These are phyloP conservation scores for Leishmania martiniquensis DNA, from an alignment of 208 protist genomes.

Conservation along the genomic window DNA sequence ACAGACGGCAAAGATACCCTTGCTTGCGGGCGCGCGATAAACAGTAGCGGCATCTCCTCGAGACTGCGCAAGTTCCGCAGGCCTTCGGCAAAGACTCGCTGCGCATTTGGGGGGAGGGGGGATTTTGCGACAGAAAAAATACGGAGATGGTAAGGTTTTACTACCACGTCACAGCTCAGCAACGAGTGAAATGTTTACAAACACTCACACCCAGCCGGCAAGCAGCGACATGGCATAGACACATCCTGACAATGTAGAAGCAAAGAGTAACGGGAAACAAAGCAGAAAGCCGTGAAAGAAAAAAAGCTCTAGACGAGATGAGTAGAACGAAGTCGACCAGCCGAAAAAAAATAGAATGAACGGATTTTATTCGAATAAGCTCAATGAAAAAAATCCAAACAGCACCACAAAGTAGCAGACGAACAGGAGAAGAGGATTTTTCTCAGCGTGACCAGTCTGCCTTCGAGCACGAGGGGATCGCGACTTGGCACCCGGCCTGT, in stretches of 20 bases:
- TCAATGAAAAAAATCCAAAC: not conserved
- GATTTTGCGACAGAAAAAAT: not conserved
- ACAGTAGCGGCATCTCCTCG: not conserved
- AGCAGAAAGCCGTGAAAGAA: not conserved
- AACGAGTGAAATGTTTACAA: not conserved
- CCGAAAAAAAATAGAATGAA: not conserved
- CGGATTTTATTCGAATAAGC: not conserved
- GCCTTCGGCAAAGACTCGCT: not conserved
- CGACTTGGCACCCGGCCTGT: not conserved
- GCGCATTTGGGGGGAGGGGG: not conserved
- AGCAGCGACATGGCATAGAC: not conserved
- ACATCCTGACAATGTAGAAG: not conserved
- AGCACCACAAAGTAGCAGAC: not conserved
- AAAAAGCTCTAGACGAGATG: not conserved
- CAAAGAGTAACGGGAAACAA: not conserved
- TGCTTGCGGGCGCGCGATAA: not conserved
- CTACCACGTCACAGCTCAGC: not conserved
- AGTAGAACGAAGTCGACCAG: not conserved
- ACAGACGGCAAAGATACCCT: not conserved
- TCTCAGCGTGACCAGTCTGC: not conserved
- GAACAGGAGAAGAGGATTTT: not conserved
- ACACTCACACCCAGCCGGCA: not conserved
- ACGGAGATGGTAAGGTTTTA: too few relatives aligned
- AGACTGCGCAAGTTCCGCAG: not conserved
- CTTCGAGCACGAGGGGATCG: not conserved